These are phyloP conservation scores for Phragmites australis DNA, from an alignment of 176 grass and related monocot genomes.

Conservation along the genomic window DNA sequence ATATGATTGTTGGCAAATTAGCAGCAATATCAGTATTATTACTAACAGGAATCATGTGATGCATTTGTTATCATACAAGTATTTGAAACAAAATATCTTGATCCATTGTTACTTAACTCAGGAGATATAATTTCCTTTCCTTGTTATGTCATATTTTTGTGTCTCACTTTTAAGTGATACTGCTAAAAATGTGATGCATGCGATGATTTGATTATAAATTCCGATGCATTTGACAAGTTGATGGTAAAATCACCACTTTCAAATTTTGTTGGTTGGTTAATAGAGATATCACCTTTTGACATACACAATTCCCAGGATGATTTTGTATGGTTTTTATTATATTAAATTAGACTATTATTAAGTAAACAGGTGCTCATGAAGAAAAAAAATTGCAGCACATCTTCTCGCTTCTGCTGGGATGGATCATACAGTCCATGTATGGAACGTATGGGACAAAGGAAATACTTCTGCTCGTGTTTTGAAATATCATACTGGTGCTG, in stretches of 20 bases:
- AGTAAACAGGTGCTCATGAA: conserved; percentile 11
- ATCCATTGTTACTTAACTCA: not conserved
- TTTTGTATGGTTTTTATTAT: conserved; percentile 23
- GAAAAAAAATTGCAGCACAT: conserved; percentile 56
- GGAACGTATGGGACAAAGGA: conserved; percentile 74
- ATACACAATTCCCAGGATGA: not conserved
- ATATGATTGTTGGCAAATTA: not conserved
- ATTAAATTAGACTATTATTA: conserved; percentile 9
- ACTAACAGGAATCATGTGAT: not conserved
- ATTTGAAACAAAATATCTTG: not conserved
- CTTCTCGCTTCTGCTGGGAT: conserved; percentile 95
- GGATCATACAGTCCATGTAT: conserved; percentile 70
- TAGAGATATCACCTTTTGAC: not conserved
- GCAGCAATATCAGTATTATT: no score
- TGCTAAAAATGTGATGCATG: not conserved
- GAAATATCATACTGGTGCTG: conserved; percentile 66
- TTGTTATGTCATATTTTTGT: not conserved
- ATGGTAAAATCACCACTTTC: not conserved
- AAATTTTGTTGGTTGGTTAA: conserved; percentile 12
- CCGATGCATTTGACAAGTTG: not conserved
- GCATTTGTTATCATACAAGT: no score
- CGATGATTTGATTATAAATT: not conserved
- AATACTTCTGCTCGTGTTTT: conserved; percentile 59
- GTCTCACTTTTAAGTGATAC: not conserved
- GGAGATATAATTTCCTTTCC: not conserved